phyloP scores from a whole-genome alignment of 176 grass and related monocot genomes.

The Olyra latifolia region DNA sequence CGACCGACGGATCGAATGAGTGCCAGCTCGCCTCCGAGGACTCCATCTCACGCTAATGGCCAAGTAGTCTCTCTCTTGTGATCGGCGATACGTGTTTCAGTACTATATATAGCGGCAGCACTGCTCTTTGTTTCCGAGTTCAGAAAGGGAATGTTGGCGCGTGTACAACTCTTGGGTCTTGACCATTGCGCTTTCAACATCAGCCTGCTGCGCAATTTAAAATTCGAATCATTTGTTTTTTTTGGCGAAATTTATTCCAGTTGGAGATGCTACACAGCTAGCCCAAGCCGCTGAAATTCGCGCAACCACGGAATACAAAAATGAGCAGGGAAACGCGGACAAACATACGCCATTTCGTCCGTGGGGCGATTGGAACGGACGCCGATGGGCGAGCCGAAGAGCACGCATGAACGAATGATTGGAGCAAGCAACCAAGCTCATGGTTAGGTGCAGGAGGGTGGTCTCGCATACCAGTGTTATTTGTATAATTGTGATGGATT shows the following conservation, averaged over 20 bases:
- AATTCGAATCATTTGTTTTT: background rate
- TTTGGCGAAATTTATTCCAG: constrained; percentile 29
- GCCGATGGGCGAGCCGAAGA: constrained; percentile 24
- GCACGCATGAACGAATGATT: constrained; percentile 10
- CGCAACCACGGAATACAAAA: constrained; percentile 25
- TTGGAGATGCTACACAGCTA: constrained; percentile 46
- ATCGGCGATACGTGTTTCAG: background rate
- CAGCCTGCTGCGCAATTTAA: constrained; percentile 31
- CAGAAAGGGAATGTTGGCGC: constrained; percentile 29
- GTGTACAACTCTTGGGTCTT: constrained; percentile 32
- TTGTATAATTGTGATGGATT: constrained; percentile 22
- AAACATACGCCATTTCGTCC: background rate
- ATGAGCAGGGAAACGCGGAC: constrained; percentile 5
- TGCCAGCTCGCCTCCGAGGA: constrained; percentile 63
- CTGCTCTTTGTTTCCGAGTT: background rate
- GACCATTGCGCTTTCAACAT: constrained; percentile 43
- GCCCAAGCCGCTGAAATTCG: constrained; percentile 22
- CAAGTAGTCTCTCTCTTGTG: background rate
- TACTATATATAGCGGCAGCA: constrained; percentile 31
- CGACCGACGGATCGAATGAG: constrained; percentile 57
- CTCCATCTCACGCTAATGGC: constrained; percentile 31
- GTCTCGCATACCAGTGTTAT: constrained; percentile 16
- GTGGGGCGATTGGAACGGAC: background rate
- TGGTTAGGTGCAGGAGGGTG: constrained; percentile 36
- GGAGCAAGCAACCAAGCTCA: constrained; percentile 9